Conservation (phyloP, 176 grass and related monocot genomes). For the Aechmea fasciata region DNA sequence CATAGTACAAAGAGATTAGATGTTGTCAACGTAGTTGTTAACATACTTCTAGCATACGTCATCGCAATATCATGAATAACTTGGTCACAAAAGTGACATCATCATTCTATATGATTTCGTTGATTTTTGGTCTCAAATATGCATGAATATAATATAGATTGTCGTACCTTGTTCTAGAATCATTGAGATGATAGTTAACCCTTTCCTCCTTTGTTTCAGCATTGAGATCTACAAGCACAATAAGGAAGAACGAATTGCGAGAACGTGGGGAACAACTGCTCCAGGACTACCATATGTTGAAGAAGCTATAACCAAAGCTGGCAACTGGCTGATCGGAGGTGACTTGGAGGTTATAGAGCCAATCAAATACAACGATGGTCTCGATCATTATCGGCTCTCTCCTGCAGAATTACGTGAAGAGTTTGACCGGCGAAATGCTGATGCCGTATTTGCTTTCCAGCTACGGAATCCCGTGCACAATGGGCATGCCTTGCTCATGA, state of each 20-base stretch:
- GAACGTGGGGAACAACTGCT: constrained; percentile 92
- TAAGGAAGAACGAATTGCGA: constrained; percentile 97
- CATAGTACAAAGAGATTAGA: no score
- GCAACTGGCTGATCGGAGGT: constrained; percentile 95
- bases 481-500: constrained; percentile 96
- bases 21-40: no score
- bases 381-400: constrained; percentile 84
- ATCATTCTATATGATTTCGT: not conserved
- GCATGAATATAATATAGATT: not conserved
- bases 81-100: no score
- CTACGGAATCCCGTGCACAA: constrained; percentile 98
- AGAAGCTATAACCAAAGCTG: constrained; percentile 74
- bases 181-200: not conserved
- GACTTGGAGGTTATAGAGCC: constrained; percentile 94
- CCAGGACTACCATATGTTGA: constrained; percentile 76
- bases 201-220: constrained; percentile 31
- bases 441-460: constrained; percentile 97
- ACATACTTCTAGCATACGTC: no score
- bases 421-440: constrained; percentile 79
- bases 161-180: not conserved
- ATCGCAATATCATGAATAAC: no score
- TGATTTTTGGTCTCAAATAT: not conserved
- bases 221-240: constrained; percentile 99
- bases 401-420: constrained; percentile 81
- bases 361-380: constrained; percentile 95